Conservation (phyloP, 306 rosid genomes). For the Astragalus membranaceus region DNA sequence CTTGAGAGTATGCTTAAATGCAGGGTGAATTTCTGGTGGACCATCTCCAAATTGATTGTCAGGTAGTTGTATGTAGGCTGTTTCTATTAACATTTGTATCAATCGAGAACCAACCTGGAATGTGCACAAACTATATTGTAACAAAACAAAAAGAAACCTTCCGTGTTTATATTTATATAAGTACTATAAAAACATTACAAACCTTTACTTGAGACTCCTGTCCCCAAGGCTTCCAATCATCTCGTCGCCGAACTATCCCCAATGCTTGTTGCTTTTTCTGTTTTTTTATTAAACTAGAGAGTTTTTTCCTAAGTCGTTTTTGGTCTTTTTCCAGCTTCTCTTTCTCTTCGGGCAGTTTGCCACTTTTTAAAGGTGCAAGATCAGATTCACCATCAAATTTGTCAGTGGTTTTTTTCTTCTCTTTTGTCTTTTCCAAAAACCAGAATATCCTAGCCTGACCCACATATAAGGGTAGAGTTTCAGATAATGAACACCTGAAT, state of each 20-base stretch:
- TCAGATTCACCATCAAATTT: slow-evolving; percentile 35
- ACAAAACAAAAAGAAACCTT: slow-evolving; percentile 1
- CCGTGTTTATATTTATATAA: background rate
- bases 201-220: slow-evolving; percentile 92
- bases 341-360: slow-evolving; percentile 20
- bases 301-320: slow-evolving; percentile 40
- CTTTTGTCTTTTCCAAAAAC: slow-evolving; percentile 48
- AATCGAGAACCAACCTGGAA: slow-evolving; percentile 79
- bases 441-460: slow-evolving; percentile 63
- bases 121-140: slow-evolving; percentile 14
- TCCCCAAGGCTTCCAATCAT: slow-evolving; percentile 79
- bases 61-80: slow-evolving; percentile 90
- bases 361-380: slow-evolving; percentile 21
- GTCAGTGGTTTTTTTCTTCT: slow-evolving; percentile 27
- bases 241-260: slow-evolving; percentile 45
- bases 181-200: slow-evolving; percentile 30
- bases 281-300: slow-evolving; percentile 49
- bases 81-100: slow-evolving; percentile 64
- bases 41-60: slow-evolving; percentile 56
- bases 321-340: slow-evolving; percentile 29
- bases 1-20: slow-evolving; percentile 65
- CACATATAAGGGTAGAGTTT: slow-evolving; percentile 20
- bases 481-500: slow-evolving; percentile 7
- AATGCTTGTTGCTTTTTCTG: slow-evolving; percentile 57
- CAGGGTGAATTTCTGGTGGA: slow-evolving; percentile 86